Percentiles rank a stretch among this genome's conserved stretches.
Conservation (phyloP, 164 flowering plant species). For the Macadamia integrifolia region DNA sequence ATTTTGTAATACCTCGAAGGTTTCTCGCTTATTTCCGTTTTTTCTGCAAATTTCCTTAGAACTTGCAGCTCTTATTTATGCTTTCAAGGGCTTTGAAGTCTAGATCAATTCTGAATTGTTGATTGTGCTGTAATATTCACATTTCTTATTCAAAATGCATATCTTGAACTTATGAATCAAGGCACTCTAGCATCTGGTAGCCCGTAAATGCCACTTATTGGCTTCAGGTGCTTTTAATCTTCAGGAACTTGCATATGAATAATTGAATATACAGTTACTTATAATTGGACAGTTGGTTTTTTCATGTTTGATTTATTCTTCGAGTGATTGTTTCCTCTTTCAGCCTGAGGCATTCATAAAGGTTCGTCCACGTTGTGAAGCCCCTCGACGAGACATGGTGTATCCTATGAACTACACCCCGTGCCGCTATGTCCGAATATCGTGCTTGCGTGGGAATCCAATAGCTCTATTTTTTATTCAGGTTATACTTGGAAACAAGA, state of each 20-base stretch:
- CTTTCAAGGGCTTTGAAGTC: no score
- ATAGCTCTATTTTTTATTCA: conserved; percentile 87
- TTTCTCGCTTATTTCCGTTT: no score
- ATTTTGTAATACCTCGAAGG: no score
- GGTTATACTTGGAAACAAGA: conserved; percentile 31
- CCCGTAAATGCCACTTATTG: background rate
- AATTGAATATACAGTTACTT: no score
- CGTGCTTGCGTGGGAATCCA: conserved; percentile 93
- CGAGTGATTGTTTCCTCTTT: conserved; percentile 14
- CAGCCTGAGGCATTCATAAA: conserved; percentile 94
- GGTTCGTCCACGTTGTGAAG: conserved; percentile 91
- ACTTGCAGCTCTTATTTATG: no score
- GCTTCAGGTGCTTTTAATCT: background rate
- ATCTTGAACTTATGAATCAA: background rate
- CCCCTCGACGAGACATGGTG: conserved; percentile 91
- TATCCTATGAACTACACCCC: conserved; percentile 88
- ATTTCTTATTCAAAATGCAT: background rate
- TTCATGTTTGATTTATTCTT: background rate
- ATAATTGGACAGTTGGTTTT: background rate
- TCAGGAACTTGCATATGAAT: background rate
- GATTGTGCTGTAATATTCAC: no score
- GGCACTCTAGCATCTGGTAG: background rate
- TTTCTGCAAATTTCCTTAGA: no score
- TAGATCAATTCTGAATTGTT: no score
- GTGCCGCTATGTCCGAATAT: conserved; percentile 82